Conservation (phyloP, 1,139 yeast genomes). For the Arxiozyma heterogenica region DNA sequence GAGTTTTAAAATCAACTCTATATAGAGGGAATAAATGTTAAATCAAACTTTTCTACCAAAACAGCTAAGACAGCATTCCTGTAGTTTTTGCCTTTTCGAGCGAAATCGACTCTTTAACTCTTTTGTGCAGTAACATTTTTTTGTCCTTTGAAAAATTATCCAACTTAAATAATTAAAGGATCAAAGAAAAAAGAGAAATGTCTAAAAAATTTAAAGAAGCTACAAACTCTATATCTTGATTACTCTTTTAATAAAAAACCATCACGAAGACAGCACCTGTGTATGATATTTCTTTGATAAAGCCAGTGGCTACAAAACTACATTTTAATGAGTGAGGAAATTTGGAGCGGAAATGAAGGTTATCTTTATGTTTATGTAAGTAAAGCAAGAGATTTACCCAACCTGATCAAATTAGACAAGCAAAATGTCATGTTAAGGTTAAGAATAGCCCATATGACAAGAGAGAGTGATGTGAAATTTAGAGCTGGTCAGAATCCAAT, state of each 20-base stretch:
- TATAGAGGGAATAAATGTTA: not conserved
- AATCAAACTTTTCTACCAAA: too few species aligned
- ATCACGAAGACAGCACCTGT: not conserved
- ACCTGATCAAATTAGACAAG: constrained; percentile 71
- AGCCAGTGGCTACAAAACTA: not conserved
- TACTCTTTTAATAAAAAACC: too few species aligned
- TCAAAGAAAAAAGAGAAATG: too few species aligned
- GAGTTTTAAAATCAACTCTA: too few species aligned
- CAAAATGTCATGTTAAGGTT: constrained; percentile 82
- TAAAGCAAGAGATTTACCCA: constrained; percentile 68
- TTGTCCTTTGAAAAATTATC: too few species aligned
- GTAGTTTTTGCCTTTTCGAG: not conserved
- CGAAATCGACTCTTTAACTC: not conserved
- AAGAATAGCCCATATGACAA: constrained; percentile 71
- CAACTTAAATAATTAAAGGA: too few species aligned
- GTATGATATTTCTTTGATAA: too few species aligned
- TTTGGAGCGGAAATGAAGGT: constrained; percentile 31
- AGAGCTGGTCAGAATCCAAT: constrained; percentile 89
- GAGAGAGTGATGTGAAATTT: constrained; percentile 60
- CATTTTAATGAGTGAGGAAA: constrained; percentile 15
- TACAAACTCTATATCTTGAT: too few species aligned
- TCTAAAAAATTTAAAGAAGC: not conserved
- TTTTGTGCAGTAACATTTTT: too few species aligned
- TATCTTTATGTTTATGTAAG: constrained; percentile 36
- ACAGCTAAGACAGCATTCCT: not conserved